These are phyloP conservation scores for Termitomyces sp. DNA, from an alignment of 768 basidiomycete species.

Conservation along the genomic window DNA sequence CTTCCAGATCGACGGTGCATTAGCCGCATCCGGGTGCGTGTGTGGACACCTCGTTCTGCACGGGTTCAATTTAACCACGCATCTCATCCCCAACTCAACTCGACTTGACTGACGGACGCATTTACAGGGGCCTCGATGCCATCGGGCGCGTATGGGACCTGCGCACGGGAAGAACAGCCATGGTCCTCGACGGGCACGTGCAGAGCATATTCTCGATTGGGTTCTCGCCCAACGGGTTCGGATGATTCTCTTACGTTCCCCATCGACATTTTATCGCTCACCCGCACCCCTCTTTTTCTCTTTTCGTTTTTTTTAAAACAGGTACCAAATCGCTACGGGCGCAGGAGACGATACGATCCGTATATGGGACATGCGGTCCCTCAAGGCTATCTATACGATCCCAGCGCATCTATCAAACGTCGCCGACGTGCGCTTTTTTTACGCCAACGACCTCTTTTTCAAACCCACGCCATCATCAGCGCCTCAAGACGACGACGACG, in stretches of 20 bases:
- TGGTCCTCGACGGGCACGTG: slow-evolving; percentile 97
- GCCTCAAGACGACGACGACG: slow-evolving; percentile 42
- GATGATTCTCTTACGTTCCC: slow-evolving; percentile 16
- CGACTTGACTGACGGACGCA: background rate
- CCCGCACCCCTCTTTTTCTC: background rate
- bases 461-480: slow-evolving; percentile 22
- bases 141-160: slow-evolving; percentile 98
- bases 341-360: slow-evolving; percentile 96
- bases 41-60: too few relatives aligned
- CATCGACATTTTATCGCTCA: slow-evolving; percentile 3
- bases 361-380: slow-evolving; percentile 96
- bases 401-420: slow-evolving; percentile 95
- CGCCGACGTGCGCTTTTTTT: slow-evolving; percentile 94
- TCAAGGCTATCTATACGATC: slow-evolving; percentile 92
- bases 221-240: slow-evolving; percentile 95
- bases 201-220: slow-evolving; percentile 86
- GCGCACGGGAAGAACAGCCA: slow-evolving; percentile 90
- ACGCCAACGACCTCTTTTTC: slow-evolving; percentile 49
- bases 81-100: too few relatives aligned
- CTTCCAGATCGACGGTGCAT: slow-evolving; percentile 91
- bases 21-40: slow-evolving; percentile 86
- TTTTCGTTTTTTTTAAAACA: slow-evolving; percentile 25
- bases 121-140: slow-evolving; percentile 90
- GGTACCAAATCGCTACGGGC: slow-evolving; percentile 96
- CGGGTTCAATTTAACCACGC: too few relatives aligned